Evolutionary conservation across 1,284 basidiomycete genomes (phyloP).

Genomic region (Puccinia coronata): DNA sequence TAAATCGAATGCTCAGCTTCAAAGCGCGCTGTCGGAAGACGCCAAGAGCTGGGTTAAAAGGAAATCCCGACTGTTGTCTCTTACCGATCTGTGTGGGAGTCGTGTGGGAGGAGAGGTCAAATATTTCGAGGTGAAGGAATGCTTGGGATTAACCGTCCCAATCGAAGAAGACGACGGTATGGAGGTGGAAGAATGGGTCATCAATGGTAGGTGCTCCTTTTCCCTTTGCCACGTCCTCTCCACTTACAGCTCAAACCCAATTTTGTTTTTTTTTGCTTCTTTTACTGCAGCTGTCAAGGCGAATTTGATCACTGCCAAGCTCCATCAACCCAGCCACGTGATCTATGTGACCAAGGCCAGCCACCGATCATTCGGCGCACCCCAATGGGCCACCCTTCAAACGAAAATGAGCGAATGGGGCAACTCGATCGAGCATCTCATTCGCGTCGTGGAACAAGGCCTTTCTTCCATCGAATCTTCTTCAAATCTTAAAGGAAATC

Average conservation of each 20-base stretch:
- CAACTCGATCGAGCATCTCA: constrained; percentile 45
- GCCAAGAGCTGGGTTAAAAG: constrained; percentile 9
- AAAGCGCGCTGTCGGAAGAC: neutral
- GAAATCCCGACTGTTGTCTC: constrained; percentile 43
- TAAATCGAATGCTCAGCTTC: constrained; percentile 29
- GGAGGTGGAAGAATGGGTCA: constrained; percentile 50
- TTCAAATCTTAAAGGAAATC: constrained; percentile 31
- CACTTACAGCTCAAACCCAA: neutral
- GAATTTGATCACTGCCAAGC: constrained; percentile 40
- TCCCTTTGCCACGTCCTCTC: neutral
- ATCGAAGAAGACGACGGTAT: constrained; percentile 48
- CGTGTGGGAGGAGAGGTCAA: constrained; percentile 43
- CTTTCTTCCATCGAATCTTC: constrained; percentile 31
- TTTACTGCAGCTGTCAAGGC: constrained; percentile 36
- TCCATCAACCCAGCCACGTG: constrained; percentile 45
- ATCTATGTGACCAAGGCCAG: constrained; percentile 39
- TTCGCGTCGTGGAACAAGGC: constrained; percentile 43
- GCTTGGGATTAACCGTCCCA: constrained; percentile 19
- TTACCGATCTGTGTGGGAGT: constrained; percentile 39
- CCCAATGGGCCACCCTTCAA: constrained; percentile 25
- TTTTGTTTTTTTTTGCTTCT: neutral
- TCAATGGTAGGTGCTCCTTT: constrained; percentile 29
- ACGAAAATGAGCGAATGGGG: constrained; percentile 27
- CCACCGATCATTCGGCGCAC: constrained; percentile 22
- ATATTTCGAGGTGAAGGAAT: constrained; percentile 39